Evolutionary conservation across 1,139 yeast species (phyloP).

Genomic region (Scheffersomyces segobiensis): DNA sequence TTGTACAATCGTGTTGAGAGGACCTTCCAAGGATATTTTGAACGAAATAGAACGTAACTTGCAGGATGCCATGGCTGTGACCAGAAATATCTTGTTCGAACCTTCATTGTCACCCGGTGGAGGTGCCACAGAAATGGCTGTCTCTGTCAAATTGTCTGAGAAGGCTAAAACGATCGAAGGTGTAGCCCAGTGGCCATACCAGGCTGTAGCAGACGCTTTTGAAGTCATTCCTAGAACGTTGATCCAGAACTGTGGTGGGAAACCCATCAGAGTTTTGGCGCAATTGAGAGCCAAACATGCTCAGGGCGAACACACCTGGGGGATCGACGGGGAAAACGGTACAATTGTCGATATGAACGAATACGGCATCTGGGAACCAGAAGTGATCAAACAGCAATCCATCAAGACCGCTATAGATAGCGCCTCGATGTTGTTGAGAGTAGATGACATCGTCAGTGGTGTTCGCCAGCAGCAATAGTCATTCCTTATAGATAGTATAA

Average conservation of each 20-base stretch:
- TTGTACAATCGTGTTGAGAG: conserved; percentile 89
- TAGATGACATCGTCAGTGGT: conserved; percentile 97
- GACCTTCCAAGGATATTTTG: conserved; percentile 95
- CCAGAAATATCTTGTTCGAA: conserved; percentile 92
- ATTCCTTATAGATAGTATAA: neutral
- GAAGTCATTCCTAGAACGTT: conserved; percentile 97
- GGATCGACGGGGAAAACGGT: conserved; percentile 94
- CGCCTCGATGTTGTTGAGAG: conserved; percentile 91
- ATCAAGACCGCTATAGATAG: conserved; percentile 96
- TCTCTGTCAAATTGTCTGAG: conserved; percentile 83
- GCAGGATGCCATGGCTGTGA: conserved; percentile 98
- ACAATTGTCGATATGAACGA: conserved; percentile 93
- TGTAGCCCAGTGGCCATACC: conserved; percentile 97
- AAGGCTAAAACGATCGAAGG: conserved; percentile 93
- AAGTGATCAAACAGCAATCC: conserved; percentile 94
- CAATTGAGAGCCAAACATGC: conserved; percentile 97
- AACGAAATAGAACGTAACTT: conserved; percentile 96
- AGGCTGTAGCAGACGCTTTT: conserved; percentile 97
- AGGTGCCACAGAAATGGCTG: conserved; percentile 99
- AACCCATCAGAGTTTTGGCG: conserved; percentile 85
- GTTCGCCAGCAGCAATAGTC: conserved; percentile 51
- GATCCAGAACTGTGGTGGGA: conserved; percentile 97
- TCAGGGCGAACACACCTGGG: conserved; percentile 78
- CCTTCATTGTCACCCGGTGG: conserved; percentile 98
- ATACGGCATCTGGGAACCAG: conserved; percentile 99